A percentile compares a stretch with the other conserved stretches of the same genome.
Evolutionary conservation across 2,329 filamentous ascomycete species (phyloP).

Genomic region (Purpureocillium takamizusanense): DNA sequence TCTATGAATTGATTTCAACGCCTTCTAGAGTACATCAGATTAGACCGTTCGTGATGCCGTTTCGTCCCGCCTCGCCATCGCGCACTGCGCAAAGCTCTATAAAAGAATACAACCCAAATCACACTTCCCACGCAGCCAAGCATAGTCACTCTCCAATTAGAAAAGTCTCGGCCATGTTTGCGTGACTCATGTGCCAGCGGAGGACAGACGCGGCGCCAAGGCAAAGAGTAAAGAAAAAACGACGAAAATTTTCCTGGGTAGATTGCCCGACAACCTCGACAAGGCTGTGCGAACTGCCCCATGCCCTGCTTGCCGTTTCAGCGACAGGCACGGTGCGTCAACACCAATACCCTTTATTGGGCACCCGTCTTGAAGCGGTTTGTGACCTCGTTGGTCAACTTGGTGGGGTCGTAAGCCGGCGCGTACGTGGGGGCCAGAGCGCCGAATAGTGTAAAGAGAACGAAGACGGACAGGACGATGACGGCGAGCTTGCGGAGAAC

Average conservation of each 20-base stretch:
- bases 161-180: too few species aligned
- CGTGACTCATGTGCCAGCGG: too few species aligned
- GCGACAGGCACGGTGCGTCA: background rate
- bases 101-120: slow-evolving; percentile 21
- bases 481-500: slow-evolving; percentile 69
- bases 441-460: slow-evolving; percentile 62
- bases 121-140: slow-evolving; percentile 16
- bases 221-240: slow-evolving; percentile 9
- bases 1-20: slow-evolving; percentile 13
- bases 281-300: too few species aligned
- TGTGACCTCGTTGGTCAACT: slow-evolving; percentile 38
- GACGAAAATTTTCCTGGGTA: slow-evolving; percentile 13
- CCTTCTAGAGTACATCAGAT: slow-evolving; percentile 33
- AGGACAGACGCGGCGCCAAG: slow-evolving; percentile 7
- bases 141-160: slow-evolving; percentile 12
- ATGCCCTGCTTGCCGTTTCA: too few species aligned
- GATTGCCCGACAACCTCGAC: slow-evolving; percentile 15
- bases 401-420: slow-evolving; percentile 42
- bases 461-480: slow-evolving; percentile 51
- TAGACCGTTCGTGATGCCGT: slow-evolving; percentile 28
- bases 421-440: slow-evolving; percentile 55
- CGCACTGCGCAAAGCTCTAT: slow-evolving; percentile 29
- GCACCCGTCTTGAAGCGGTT: slow-evolving; percentile 32
- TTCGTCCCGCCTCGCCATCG: slow-evolving; percentile 21
- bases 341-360: slow-evolving; percentile 5